These are phyloP conservation scores for Capsella rubella DNA, from an alignment of 441 rosid genomes.

Conservation along the genomic window DNA sequence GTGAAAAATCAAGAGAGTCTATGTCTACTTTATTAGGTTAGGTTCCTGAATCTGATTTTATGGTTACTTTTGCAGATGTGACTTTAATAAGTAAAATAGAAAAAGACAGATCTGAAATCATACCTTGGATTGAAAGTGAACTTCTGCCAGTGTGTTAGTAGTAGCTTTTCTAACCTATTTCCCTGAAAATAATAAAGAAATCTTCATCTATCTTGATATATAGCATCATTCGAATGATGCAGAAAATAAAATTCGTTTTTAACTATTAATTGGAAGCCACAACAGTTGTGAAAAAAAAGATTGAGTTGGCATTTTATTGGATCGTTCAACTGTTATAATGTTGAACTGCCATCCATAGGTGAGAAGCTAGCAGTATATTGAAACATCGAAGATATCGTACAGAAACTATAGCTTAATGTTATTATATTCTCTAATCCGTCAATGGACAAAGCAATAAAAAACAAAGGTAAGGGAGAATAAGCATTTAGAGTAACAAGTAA, in stretches of 20 bases:
- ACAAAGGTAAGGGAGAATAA: background rate
- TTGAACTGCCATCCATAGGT: slow-evolving; percentile 12
- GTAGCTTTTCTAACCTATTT: slow-evolving; percentile 81
- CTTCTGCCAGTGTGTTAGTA: slow-evolving; percentile 96
- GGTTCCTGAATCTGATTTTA: background rate
- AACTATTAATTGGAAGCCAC: slow-evolving; percentile 5
- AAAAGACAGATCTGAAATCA: slow-evolving; percentile 24
- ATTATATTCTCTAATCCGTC: background rate
- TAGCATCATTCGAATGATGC: slow-evolving; percentile 15
- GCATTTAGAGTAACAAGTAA: background rate
- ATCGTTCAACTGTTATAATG: slow-evolving; percentile 12
- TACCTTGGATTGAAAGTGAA: slow-evolving; percentile 98
- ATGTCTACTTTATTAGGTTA: slow-evolving; percentile 9
- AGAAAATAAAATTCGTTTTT: background rate
- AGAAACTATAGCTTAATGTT: background rate
- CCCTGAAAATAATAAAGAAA: slow-evolving; percentile 60
- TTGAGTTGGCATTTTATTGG: slow-evolving; percentile 7
- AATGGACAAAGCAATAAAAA: background rate
- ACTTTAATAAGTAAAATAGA: background rate
- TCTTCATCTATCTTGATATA: slow-evolving; percentile 1
- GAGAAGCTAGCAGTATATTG: slow-evolving; percentile 4
- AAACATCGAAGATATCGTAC: background rate
- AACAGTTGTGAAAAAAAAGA: slow-evolving; percentile 2
- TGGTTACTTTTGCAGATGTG: slow-evolving; percentile 9
- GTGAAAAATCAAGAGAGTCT: slow-evolving; percentile 4